Evolutionary conservation across 495 filamentous ascomycete genomes (phyloP).

Genomic region (Penicillium dipodomyicola): DNA sequence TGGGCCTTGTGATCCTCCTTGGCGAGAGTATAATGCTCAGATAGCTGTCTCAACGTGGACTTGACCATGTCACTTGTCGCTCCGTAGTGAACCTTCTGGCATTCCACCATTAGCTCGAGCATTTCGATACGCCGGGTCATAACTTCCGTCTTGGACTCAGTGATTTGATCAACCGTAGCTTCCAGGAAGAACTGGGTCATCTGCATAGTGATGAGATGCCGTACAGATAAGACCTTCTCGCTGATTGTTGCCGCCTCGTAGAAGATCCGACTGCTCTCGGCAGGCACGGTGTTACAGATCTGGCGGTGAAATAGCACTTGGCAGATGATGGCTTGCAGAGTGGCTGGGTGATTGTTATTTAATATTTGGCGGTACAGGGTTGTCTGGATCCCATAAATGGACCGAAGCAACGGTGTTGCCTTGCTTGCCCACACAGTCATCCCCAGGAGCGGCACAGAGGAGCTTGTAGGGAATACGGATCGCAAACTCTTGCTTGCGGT

Average conservation of each 20-base stretch:
- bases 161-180: not conserved
- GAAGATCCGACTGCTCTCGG: not conserved
- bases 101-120: not conserved
- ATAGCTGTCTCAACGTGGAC: not conserved
- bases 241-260: not conserved
- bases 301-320: not conserved
- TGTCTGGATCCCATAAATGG: not conserved
- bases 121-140: not conserved
- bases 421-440: not conserved
- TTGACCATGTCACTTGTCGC: not conserved
- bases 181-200: not conserved
- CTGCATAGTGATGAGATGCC: not conserved
- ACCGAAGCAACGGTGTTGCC: not conserved
- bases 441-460: not conserved
- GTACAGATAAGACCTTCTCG: not conserved
- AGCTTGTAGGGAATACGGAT: not conserved
- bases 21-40: not conserved
- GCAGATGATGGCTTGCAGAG: not conserved
- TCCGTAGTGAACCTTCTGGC: not conserved
- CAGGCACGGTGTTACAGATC: not conserved
- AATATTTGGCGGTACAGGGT: not conserved
- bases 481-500: not conserved
- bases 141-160: not conserved
- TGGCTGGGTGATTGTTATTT: not conserved
- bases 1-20: not conserved